Base-by-base conservation (phyloP, 768 basidiomycete genomes). In the Tulasnella sp. region DNA sequence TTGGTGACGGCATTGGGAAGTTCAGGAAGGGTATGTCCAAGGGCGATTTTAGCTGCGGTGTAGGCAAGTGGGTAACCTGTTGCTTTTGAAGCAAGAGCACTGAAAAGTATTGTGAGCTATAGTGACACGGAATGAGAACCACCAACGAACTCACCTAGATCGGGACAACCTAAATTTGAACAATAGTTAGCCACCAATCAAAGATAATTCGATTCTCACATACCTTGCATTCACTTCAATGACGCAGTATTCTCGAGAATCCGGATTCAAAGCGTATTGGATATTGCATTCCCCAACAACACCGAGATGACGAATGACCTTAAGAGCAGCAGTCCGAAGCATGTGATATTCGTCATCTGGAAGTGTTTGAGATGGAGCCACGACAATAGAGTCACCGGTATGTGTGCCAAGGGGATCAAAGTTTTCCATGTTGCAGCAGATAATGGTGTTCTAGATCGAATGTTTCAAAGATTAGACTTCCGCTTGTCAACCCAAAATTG, bases 341-440 rank as follows among this genome's bases (percentile, higher is more conserved):
- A 98, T 98, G 69, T 99, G 93, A 67, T 98, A 99, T 62, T 96
- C 91, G 63, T 91, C 87, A 60, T 98, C 95, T 27, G 93, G 88
- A 16, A 99, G 70, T 0, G 95, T 98, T 67, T 99, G 95, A 3
- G 92, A 96, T 1, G 95, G 95, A 3, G 95, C 95, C 37, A 98
- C 91, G 61, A 99, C 95, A 63, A 99, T 99, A 10, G 95, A 98
- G 66, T 98, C 95, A 58, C 95, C 95, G 16, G 95, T 99, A 65
- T 99, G 95, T 20, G 89, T 98, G 57, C 95, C 95, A 54, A 98
- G 83, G 32, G 95, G 95, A 63, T 99, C 95, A 58, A 99, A 99
- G 69, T 99, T 98, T 69, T 96, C 89, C 89, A 93, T 93, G 67
- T 92, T 92, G 69, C 93, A 98, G 70, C 92, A 96, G 60, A 96